These are phyloP conservation scores for Lathyrus tuberosus DNA, from an alignment of 306 rosid genomes.

Conservation along the genomic window DNA sequence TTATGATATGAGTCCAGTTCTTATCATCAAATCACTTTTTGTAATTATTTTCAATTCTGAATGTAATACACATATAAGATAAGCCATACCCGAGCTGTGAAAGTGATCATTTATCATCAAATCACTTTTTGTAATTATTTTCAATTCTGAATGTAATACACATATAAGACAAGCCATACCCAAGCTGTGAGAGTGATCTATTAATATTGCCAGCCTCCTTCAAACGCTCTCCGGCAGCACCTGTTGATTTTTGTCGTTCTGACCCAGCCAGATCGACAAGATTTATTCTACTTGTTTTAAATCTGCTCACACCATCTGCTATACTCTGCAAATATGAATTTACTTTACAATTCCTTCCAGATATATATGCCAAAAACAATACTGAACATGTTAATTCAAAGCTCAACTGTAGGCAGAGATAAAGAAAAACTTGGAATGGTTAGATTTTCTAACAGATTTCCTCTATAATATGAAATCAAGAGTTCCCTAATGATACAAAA, in stretches of 20 bases:
- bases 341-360: conserved; percentile 38
- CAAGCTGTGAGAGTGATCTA: conserved; percentile 97
- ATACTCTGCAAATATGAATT: conserved; percentile 61
- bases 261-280: conserved; percentile 99
- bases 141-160: conserved; percentile 17
- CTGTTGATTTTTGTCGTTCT: conserved; percentile 88
- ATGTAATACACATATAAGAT: conserved; percentile 10
- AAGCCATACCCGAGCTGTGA: conserved; percentile 96
- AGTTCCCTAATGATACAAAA: background rate
- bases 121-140: conserved; percentile 11
- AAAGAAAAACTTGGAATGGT: conserved; percentile 1
- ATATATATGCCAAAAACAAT: conserved; percentile 18
- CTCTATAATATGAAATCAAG: conserved; percentile 1
- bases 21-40: conserved; percentile 11
- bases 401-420: conserved; percentile 16
- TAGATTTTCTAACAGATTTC: conserved; percentile 2
- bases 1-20: background rate
- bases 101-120: conserved; percentile 65
- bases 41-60: conserved; percentile 16
- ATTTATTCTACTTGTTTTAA: conserved; percentile 94
- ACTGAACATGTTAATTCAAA: conserved; percentile 27
- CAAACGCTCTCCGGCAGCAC: conserved; percentile 98
- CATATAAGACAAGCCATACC: conserved; percentile 57
- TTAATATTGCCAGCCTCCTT: conserved; percentile 99
- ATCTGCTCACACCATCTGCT: conserved; percentile 81